A percentile compares a stretch with the other conserved stretches of the same genome.
These are phyloP conservation scores for Teunomyces barrocoloradensis DNA, from an alignment of 805 yeast genomes.

Conservation along the genomic window DNA sequence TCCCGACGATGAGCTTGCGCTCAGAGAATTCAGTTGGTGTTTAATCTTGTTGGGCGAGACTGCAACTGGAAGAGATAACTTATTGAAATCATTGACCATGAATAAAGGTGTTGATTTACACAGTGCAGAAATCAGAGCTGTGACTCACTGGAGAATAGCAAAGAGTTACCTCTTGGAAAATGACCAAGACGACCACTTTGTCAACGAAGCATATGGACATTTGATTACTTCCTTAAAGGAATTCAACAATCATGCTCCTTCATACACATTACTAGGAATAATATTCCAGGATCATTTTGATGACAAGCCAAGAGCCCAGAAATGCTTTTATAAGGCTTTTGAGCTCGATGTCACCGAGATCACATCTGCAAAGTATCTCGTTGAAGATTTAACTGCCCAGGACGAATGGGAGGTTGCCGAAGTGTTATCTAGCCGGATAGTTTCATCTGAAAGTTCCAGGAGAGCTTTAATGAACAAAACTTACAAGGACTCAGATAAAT, in stretches of 20 bases:
- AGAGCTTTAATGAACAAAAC: constrained; percentile 36
- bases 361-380: constrained; percentile 69
- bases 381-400: constrained; percentile 60
- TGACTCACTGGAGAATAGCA: constrained; percentile 71
- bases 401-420: constrained; percentile 87
- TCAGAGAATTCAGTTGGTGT: constrained; percentile 79
- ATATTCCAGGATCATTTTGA: constrained; percentile 58
- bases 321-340: constrained; percentile 86
- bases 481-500: constrained; percentile 34
- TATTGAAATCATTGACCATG: constrained; percentile 43
- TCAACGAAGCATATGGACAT: constrained; percentile 53
- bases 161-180: constrained; percentile 49
- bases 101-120: constrained; percentile 51
- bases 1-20: constrained; percentile 58
- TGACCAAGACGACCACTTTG: constrained; percentile 14
- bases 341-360: constrained; percentile 79
- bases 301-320: constrained; percentile 69
- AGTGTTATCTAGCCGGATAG: constrained; percentile 61
- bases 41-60: constrained; percentile 51
- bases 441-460: constrained; percentile 60
- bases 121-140: constrained; percentile 56
- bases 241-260: constrained; percentile 65
- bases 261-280: constrained; percentile 78
- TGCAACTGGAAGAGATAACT: constrained; percentile 49
- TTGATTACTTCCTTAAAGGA: constrained; percentile 63